These are phyloP conservation scores for Coemansia sp. DNA, from an alignment of 192 early-diverging fungal species.

Conservation along the genomic window DNA sequence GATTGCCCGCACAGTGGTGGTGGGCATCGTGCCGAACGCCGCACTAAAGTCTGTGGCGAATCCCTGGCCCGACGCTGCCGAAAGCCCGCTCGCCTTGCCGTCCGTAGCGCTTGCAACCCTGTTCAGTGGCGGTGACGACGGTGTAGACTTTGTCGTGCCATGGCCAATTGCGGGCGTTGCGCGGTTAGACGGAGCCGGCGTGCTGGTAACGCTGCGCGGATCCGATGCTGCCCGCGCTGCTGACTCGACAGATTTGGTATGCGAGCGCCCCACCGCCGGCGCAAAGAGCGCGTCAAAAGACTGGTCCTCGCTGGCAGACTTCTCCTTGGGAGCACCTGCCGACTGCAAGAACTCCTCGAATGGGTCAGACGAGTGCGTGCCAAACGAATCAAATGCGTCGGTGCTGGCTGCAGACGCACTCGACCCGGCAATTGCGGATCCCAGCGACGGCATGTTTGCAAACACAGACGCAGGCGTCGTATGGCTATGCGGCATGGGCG, in stretches of 20 bases:
- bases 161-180: neutral
- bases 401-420: slow-evolving; percentile 2
- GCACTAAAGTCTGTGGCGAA: slow-evolving; percentile 46
- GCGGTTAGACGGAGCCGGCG: slow-evolving; percentile 28
- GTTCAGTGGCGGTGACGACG: slow-evolving; percentile 17
- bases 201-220: slow-evolving; percentile 46
- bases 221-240: slow-evolving; percentile 17
- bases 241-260: neutral
- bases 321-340: slow-evolving; percentile 5
- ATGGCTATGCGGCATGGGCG: neutral
- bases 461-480: slow-evolving; percentile 8
- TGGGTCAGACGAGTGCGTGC: slow-evolving; percentile 38
- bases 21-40: slow-evolving; percentile 35
- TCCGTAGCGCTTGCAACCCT: neutral
- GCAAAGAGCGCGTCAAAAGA: slow-evolving; percentile 25
- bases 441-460: slow-evolving; percentile 22
- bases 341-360: slow-evolving; percentile 48
- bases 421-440: neutral
- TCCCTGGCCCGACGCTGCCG: slow-evolving; percentile 2
- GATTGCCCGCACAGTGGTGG: slow-evolving; percentile 23
- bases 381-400: slow-evolving; percentile 49
- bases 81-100: neutral
- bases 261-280: slow-evolving; percentile 4
- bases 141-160: slow-evolving; percentile 23
- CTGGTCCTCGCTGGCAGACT: neutral